These are phyloP conservation scores for Sechiopsis laciniata DNA, from an alignment of 306 rosid species.

Conservation along the genomic window DNA sequence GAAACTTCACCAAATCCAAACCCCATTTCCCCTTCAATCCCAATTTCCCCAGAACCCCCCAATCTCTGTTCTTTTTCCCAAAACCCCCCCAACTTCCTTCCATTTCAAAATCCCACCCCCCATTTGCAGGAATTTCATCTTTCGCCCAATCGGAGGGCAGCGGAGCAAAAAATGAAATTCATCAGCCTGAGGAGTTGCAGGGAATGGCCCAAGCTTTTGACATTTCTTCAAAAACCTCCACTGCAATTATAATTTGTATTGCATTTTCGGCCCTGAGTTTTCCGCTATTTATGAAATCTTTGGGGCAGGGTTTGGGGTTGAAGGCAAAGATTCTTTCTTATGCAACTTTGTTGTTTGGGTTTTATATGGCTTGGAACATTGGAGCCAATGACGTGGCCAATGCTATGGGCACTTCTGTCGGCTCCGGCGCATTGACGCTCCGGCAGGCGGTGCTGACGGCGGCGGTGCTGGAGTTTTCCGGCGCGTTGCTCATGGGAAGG, in stretches of 20 bases:
- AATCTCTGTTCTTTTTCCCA: slow-evolving; percentile 25
- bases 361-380: slow-evolving; percentile 99
- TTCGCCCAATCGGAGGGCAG: slow-evolving; percentile 62
- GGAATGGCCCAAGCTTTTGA: slow-evolving; percentile 71
- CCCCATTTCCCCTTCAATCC: slow-evolving; percentile 26
- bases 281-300: slow-evolving; percentile 65
- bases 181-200: slow-evolving; percentile 13
- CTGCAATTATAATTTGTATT: slow-evolving; percentile 56
- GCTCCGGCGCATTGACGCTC: slow-evolving; percentile 80
- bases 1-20: slow-evolving; percentile 22
- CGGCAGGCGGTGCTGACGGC: slow-evolving; percentile 83
- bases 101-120: slow-evolving; percentile 34
- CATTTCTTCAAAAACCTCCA: slow-evolving; percentile 56
- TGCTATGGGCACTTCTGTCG: slow-evolving; percentile 98
- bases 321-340: slow-evolving; percentile 64
- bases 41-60: slow-evolving; percentile 29
- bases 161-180: slow-evolving; percentile 29
- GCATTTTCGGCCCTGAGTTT: slow-evolving; percentile 55
- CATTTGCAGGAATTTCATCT: slow-evolving; percentile 64
- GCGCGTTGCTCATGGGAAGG: slow-evolving; percentile 81
- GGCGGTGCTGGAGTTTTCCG: slow-evolving; percentile 80
- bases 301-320: slow-evolving; percentile 50
- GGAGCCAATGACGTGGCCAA: slow-evolving; percentile 98
- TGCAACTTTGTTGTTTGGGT: slow-evolving; percentile 63
- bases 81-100: slow-evolving; percentile 27